Percentiles rank a stretch among this genome's conserved stretches.
phyloP scores from a whole-genome alignment of 225 moss, liverwort and hornwort species.

The Asterella californica region DNA sequence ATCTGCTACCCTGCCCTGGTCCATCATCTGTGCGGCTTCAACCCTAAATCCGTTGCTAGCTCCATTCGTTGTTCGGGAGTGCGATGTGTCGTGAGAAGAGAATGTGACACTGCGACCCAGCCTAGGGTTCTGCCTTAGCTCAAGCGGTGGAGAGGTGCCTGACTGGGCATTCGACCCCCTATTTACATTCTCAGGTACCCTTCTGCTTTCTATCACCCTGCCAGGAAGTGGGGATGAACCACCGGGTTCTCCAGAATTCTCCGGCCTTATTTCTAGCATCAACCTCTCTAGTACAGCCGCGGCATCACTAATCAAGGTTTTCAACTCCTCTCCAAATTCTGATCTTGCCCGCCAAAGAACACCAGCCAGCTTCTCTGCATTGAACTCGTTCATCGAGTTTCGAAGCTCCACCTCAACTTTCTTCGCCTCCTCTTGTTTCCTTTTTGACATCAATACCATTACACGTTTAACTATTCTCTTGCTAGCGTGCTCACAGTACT shows the following conservation, averaged over 20 bases:
- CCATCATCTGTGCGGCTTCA: not conserved
- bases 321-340: conserved; percentile 25
- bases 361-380: conserved; percentile 15
- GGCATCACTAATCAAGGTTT: conserved; percentile 15
- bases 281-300: conserved; percentile 21
- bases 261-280: not conserved
- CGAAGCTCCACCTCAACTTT: conserved; percentile 23
- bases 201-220: conserved; percentile 22
- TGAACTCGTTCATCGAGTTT: conserved; percentile 14
- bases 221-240: conserved; percentile 1
- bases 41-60: not conserved
- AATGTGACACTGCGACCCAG: conserved; percentile 30
- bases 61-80: conserved; percentile 8
- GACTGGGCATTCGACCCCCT: not conserved
- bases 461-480: conserved; percentile 34
- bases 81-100: conserved; percentile 13
- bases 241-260: conserved; percentile 14
- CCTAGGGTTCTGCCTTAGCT: conserved; percentile 4
- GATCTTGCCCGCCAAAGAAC: conserved; percentile 14
- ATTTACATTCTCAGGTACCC: conserved; percentile 4
- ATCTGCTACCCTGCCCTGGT: conserved; percentile 14
- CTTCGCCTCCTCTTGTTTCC: conserved; percentile 27
- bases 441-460: conserved; percentile 23
- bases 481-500: conserved; percentile 21
- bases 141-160: conserved; percentile 12